phyloP scores from a whole-genome alignment of 2,329 filamentous ascomycete genomes.

The Gnomoniopsis sp. region DNA sequence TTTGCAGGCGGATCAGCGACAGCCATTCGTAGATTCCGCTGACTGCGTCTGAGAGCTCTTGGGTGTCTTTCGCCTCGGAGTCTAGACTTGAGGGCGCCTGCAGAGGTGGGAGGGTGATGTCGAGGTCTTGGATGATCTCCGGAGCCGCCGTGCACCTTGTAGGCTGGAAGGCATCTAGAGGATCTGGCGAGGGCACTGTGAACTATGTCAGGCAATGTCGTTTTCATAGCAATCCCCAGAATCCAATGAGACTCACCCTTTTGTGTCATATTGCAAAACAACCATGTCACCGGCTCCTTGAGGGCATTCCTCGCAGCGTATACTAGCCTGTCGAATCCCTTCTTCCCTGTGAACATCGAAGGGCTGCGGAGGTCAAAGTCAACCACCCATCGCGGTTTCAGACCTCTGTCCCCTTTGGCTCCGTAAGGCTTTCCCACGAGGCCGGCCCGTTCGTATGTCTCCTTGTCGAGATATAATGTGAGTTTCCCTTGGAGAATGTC shows the following conservation, averaged over 20 bases:
- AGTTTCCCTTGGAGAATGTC: no score
- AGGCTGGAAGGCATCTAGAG: constrained; percentile 44
- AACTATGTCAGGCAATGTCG: not conserved
- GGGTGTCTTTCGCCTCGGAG: constrained; percentile 34
- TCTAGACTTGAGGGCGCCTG: constrained; percentile 29
- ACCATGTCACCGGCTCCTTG: constrained; percentile 65
- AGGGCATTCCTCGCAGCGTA: constrained; percentile 80
- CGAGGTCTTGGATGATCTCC: constrained; percentile 24
- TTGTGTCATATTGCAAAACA: constrained; percentile 64
- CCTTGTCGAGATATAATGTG: constrained; percentile 73
- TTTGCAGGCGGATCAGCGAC: constrained; percentile 61
- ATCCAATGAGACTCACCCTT: constrained; percentile 37
- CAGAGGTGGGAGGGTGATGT: constrained; percentile 31
- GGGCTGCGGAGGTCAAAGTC: constrained; percentile 70
- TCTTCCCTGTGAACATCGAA: constrained; percentile 80
- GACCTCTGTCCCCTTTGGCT: constrained; percentile 52
- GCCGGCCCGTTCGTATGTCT: constrained; percentile 79
- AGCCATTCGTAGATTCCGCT: constrained; percentile 72
- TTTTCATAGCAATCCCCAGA: constrained; percentile 13
- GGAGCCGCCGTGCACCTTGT: constrained; percentile 37
- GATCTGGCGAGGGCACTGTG: constrained; percentile 45
- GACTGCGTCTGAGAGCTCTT: constrained; percentile 60
- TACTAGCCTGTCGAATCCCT: constrained; percentile 72
- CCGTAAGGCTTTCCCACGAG: constrained; percentile 69
- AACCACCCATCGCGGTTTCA: constrained; percentile 72